Conservation (phyloP, 306 rosid genomes). For the Fagus sylvatica region DNA sequence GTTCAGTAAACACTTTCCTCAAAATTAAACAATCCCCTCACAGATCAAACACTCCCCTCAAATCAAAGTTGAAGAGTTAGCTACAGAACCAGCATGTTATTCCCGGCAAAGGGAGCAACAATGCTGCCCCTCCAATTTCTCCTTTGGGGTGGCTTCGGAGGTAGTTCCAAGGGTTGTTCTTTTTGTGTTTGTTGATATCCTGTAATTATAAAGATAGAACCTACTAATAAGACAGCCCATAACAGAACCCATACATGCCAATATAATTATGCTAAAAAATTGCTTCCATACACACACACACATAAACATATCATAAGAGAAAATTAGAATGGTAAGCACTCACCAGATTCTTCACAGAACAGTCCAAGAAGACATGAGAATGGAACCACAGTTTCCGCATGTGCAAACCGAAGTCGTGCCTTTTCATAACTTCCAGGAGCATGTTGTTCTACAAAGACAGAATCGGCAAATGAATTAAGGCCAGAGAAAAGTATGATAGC, state of each 20-base stretch:
- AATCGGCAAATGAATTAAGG: conserved; percentile 8
- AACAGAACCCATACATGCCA: background rate
- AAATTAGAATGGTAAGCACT: conserved; percentile 27
- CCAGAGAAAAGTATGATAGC: conserved; percentile 1
- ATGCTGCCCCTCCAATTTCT: conserved; percentile 77
- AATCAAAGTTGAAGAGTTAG: conserved; percentile 52
- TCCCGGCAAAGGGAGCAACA: conserved; percentile 92
- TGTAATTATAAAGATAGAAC: conserved; percentile 33
- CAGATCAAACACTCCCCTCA: no score
- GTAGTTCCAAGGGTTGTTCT: conserved; percentile 67
- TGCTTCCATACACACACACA: background rate
- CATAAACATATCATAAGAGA: background rate
- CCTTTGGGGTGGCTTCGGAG: conserved; percentile 85
- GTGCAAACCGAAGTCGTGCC: conserved; percentile 93
- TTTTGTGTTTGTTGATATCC: conserved; percentile 64
- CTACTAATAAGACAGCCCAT: conserved; percentile 6
- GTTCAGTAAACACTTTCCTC: no score
- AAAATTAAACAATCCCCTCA: no score
- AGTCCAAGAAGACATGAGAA: conserved; percentile 93
- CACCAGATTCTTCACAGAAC: conserved; percentile 78
- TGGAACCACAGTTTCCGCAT: conserved; percentile 95
- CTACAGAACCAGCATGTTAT: conserved; percentile 75
- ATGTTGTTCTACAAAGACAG: conserved; percentile 47
- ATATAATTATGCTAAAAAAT: background rate
- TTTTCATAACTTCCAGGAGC: conserved; percentile 77